A percentile compares a stretch with the other conserved stretches of the same genome.
phyloP scores from a whole-genome alignment of 352 stramenopile species.

The Phytophthora boehmeriae region DNA sequence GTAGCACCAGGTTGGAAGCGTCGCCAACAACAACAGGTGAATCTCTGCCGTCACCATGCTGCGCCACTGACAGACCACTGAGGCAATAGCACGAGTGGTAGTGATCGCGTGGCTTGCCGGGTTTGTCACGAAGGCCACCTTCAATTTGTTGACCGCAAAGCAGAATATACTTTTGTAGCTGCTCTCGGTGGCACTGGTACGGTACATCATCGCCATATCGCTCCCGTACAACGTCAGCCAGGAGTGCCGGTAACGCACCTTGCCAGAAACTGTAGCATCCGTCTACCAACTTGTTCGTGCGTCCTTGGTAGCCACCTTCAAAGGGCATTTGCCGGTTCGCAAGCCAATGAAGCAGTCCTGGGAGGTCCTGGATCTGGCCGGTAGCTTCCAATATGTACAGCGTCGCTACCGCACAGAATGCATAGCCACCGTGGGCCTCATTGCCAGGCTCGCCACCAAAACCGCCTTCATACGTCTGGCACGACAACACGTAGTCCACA shows the following conservation, averaged over 20 bases:
- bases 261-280: constrained; percentile 99
- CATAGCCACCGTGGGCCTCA: constrained; percentile 99
- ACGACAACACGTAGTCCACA: constrained; percentile 83
- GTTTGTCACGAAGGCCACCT: constrained; percentile 94
- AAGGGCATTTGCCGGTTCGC: constrained; percentile 94
- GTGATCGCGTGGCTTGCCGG: constrained; percentile 95
- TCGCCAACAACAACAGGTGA: constrained; percentile 61
- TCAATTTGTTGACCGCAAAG: constrained; percentile 95
- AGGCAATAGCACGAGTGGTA: constrained; percentile 99
- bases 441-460: constrained; percentile 92
- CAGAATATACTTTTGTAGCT: constrained; percentile 93
- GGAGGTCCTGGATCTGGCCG: constrained; percentile 56
- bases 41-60: constrained; percentile 73
- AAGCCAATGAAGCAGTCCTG: constrained; percentile 88
- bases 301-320: constrained; percentile 92
- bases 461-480: constrained; percentile 98
- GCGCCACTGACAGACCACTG: constrained; percentile 94
- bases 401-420: constrained; percentile 96
- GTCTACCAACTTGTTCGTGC: constrained; percentile 99
- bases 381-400: constrained; percentile 91
- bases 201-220: constrained; percentile 38
- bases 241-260: constrained; percentile 87
- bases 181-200: constrained; percentile 75
- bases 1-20: constrained; percentile 72
- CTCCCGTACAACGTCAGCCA: constrained; percentile 56